Conservation (phyloP, 352 stramenopile genomes). For the Peronospora farinosa region DNA sequence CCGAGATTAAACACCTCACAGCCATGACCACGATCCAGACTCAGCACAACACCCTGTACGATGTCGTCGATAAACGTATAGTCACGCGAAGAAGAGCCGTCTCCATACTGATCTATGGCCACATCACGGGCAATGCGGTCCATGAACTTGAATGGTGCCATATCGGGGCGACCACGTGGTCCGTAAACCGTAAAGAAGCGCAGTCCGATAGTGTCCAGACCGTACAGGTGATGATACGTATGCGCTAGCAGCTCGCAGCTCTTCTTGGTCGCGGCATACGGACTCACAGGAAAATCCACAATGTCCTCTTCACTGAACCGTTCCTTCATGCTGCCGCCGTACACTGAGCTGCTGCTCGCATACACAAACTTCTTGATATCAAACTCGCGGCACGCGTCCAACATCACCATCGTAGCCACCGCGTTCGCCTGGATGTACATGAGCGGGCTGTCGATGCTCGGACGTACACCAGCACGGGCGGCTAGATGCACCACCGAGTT, state of each 20-base stretch:
- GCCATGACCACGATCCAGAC: constrained; percentile 54
- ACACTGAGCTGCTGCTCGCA: constrained; percentile 92
- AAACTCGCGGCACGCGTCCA: constrained; percentile 89
- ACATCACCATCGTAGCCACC: constrained; percentile 88
- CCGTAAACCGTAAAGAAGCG: constrained; percentile 99
- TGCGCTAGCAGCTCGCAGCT: constrained; percentile 94
- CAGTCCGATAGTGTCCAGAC: constrained; percentile 90
- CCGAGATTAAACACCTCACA: constrained; percentile 98
- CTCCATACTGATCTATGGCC: constrained; percentile 95
- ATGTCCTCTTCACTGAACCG: constrained; percentile 88
- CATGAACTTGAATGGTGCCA: constrained; percentile 99
- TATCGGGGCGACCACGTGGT: constrained; percentile 92
- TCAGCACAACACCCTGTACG: constrained; percentile 90
- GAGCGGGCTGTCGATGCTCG: constrained; percentile 96
- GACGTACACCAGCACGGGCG: constrained; percentile 92
- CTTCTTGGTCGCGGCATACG: constrained; percentile 98
- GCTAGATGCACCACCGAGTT: constrained; percentile 93
- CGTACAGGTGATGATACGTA: constrained; percentile 96
- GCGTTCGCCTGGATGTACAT: constrained; percentile 98
- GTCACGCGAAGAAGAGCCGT: constrained; percentile 91
- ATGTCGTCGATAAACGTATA: constrained; percentile 99
- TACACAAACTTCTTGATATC: constrained; percentile 94
- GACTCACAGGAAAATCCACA: constrained; percentile 92
- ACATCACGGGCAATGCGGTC: constrained; percentile 88
- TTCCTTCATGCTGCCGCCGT: constrained; percentile 89